Base-by-base conservation (phyloP, 2,329 filamentous ascomycete species). In the Hymenoscyphus occultus region DNA sequence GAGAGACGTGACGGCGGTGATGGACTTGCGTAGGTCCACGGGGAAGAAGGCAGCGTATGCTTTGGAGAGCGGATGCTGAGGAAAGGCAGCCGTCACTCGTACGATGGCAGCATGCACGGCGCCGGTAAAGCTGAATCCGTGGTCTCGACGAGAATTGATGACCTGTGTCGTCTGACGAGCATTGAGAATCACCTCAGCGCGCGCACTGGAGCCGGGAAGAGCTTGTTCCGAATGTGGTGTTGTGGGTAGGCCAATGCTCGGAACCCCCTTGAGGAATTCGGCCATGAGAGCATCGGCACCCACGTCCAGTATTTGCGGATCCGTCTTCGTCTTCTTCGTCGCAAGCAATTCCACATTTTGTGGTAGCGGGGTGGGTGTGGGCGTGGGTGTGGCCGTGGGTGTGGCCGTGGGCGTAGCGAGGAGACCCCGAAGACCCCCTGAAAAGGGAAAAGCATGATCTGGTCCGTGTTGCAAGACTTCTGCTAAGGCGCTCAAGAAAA, bases 1-100 rank as follows among this genome's bases (percentile, higher is more conserved):
- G 3, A 57, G n/a, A 32, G 32, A 12, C 4, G 22, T 22, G 31
- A 22, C 5, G 56, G 56, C 56, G 31, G 56, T 22, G 31, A 57
- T 22, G 56, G 13, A 57, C 56, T 57, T 57, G 10, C 56, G 56
- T 57, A 57, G 31, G 31, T 57, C 56, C n/a, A 57, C 56, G 31
- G 56, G 56, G 31, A 57, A 57, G 56, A 57, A 57, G 56, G 56
- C 56, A 22, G 56, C 56, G 56, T 57, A 57, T 57, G 56, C 56
- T 57, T 57, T 57, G 56, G 56, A 57, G 56, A 57, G 56, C 9
- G 56, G 22, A 22, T 57, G 56, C 22, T 57, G 56, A 57, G 56
- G 56, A 57, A 57, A 57, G 56, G n/a, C 56, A 12, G 32, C 56
- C 12, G 56, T 57, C 22, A 57, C 56, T 22, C 56, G 56, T 32